Base-by-base conservation (phyloP, 2,329 filamentous ascomycete genomes). In the Dactylellina sp. region DNA sequence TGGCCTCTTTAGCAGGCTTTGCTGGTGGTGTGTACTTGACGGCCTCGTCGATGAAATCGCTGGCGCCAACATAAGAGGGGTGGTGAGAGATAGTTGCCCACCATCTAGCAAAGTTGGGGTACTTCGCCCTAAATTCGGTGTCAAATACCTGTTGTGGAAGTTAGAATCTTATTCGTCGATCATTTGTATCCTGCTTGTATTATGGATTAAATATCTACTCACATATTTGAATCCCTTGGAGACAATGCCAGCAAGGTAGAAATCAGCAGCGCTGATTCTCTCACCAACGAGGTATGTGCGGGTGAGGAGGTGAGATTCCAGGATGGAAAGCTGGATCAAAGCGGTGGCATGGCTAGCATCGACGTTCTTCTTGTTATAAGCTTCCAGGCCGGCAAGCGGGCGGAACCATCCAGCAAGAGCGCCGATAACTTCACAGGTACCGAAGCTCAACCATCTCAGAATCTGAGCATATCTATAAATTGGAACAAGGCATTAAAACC, bases 261-360 rank as follows among this genome's bases (percentile, higher is more conserved):
- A 83, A 83, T 99, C 95, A 83, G 95, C 95, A 79, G 98, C 91
- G 80, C 93, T 97, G 84, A 98, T 89, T 81, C 95, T 93, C 89
- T 99, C 95, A 82, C 93, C 92, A 80, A 97, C 94, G 78, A 99
- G 91, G 89, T 91, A 99, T 81, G 95, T 99, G 89, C 96, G 92
- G 85, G 90, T 86, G 78, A 89, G 85, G 79, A 99, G 90, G 86
- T 98, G 91, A 81, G 91, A 86, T 86, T 99, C 95, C 64, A 95
- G 84, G 78, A 91, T 87, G 76, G 84, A 83, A 79, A 96, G 80
- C 78, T 86, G 88, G 85, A 89, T 90, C 79, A 87, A 83, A 72
- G 90, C 84, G 76, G 82, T 85, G 85, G 92, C 91, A 81, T 88
- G 84, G 78, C 87, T 84, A 25, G 97, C 92, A 64, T 98, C 94